phyloP scores from a whole-genome alignment of 2,329 filamentous ascomycete genomes.

The Domatiomyces globalis region DNA sequence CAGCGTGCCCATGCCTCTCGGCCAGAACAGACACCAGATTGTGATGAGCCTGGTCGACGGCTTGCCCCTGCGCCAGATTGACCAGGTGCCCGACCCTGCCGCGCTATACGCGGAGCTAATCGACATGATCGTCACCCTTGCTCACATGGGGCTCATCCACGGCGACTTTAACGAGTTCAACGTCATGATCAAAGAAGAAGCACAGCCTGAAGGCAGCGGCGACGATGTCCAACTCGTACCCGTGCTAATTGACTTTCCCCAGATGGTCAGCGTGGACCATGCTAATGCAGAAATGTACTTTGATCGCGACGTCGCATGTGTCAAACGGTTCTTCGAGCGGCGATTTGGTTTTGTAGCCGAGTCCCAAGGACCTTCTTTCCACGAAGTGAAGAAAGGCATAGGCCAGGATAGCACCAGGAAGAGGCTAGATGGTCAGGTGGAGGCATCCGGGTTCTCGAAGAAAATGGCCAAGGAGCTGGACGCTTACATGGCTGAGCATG shows the following conservation, averaged over 20 bases:
- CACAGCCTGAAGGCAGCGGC: constrained; percentile 10
- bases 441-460: constrained; percentile 88
- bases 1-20: constrained; percentile 72
- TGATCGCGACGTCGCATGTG: constrained; percentile 84
- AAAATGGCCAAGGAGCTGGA: constrained; percentile 95
- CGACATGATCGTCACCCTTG: constrained; percentile 66
- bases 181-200: constrained; percentile 72
- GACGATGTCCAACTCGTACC: constrained; percentile 44
- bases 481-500: constrained; percentile 65
- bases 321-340: constrained; percentile 85
- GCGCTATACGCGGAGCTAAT: constrained; percentile 86
- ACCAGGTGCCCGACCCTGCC: constrained; percentile 67
- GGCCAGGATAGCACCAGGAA: constrained; percentile 46
- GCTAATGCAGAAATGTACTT: constrained; percentile 94
- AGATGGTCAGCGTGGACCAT: constrained; percentile 95
- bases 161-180: constrained; percentile 99
- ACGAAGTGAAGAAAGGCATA: constrained; percentile 63
- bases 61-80: constrained; percentile 79
- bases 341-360: constrained; percentile 78
- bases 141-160: constrained; percentile 79
- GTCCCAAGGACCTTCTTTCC: constrained; percentile 70
- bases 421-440: constrained; percentile 72
- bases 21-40: constrained; percentile 86
- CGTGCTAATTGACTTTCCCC: constrained; percentile 90
- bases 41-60: constrained; percentile 92